These are phyloP conservation scores for Lentinula edodes DNA, from an alignment of 768 basidiomycete species.

Conservation along the genomic window DNA sequence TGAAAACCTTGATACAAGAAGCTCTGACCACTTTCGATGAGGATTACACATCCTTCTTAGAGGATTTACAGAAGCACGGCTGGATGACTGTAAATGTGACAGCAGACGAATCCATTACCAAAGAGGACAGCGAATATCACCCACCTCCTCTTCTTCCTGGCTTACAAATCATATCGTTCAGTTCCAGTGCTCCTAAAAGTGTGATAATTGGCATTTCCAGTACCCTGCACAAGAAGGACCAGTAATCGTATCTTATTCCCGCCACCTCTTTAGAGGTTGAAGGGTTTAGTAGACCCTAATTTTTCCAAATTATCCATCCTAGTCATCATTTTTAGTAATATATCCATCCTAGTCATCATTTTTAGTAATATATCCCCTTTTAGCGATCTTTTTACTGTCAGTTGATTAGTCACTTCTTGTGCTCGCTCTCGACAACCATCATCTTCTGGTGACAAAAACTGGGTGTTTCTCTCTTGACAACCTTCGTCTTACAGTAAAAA, in stretches of 20 bases:
- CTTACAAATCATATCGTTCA: not conserved
- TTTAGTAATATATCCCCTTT: no score
- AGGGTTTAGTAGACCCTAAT: no score
- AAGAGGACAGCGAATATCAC: not conserved
- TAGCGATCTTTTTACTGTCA: no score
- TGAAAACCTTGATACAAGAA: not conserved
- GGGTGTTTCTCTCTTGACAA: no score
- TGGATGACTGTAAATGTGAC: not conserved
- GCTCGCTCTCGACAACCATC: no score
- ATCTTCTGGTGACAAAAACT: no score
- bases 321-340: no score
- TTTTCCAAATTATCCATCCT: no score
- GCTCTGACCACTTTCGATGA: not conserved
- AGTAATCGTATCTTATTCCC: not conserved
- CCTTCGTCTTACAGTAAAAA: no score
- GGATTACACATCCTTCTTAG: not conserved
- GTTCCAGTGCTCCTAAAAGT: not conserved
- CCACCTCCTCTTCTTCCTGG: conserved; percentile 1
- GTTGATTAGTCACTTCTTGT: no score
- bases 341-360: no score
- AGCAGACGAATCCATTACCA: not conserved
- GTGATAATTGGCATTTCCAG: not conserved
- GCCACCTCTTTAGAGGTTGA: no score
- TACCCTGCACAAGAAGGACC: not conserved
- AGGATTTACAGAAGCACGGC: not conserved